A percentile compares a stretch with the other conserved stretches of the same genome.
phyloP scores from a whole-genome alignment of 2,329 filamentous ascomycete species.

The Xylaria sp. region DNA sequence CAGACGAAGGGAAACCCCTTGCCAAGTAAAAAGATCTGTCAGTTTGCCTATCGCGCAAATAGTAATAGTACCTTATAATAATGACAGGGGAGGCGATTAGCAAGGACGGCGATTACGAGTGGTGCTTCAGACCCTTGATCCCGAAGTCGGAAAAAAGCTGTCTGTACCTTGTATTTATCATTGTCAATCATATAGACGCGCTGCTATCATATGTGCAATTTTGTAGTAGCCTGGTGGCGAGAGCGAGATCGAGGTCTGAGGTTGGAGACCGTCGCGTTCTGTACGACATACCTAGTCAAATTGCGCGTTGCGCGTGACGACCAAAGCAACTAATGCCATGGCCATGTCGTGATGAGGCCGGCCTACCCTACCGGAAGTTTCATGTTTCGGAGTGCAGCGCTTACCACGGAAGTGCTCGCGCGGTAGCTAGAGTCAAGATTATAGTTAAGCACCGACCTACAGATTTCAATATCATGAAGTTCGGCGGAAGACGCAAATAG shows the following conservation, averaged over 20 bases:
- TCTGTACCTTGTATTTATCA: neutral
- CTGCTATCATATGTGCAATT: neutral
- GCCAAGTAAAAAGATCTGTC: neutral
- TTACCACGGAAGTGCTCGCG: slow-evolving; percentile 9
- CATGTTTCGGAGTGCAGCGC: slow-evolving; percentile 17
- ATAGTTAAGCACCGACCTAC: neutral
- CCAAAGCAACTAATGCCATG: neutral
- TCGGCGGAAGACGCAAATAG: neutral
- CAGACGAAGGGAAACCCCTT: neutral
- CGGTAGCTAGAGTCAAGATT: neutral
- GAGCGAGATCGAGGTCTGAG: neutral
- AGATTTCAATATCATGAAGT: neutral
- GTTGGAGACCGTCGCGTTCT: too few species aligned
- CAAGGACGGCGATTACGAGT: neutral
- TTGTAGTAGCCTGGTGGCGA: neutral
- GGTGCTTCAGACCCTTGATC: neutral
- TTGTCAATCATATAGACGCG: too few species aligned
- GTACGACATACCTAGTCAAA: too few species aligned
- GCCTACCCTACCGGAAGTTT: too few species aligned
- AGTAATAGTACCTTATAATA: too few species aligned
- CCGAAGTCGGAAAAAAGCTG: neutral
- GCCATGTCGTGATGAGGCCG: too few species aligned
- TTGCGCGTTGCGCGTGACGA: too few species aligned
- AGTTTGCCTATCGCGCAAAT: neutral
- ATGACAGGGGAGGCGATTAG: too few species aligned